These are phyloP conservation scores for Boletus semigastroideus DNA, from an alignment of 1,284 basidiomycete species.

Conservation along the genomic window DNA sequence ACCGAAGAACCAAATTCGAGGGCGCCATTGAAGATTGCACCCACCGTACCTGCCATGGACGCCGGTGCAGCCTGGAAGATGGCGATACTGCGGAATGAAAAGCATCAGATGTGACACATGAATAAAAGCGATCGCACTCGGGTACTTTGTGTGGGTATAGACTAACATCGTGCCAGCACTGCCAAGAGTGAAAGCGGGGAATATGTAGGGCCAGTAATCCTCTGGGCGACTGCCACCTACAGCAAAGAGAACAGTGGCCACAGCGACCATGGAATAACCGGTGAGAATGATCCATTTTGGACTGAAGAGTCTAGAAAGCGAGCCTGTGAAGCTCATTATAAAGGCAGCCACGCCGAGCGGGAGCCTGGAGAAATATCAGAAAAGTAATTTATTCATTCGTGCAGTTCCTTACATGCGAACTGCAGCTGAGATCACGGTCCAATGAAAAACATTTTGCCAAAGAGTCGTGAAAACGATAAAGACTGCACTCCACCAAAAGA, in stretches of 20 bases:
- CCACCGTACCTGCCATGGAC: slow-evolving; percentile 50
- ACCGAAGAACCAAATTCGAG: slow-evolving; percentile 53
- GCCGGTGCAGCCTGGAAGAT: slow-evolving; percentile 50
- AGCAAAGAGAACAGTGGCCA: slow-evolving; percentile 43
- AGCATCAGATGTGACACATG: background rate
- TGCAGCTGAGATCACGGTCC: slow-evolving; percentile 29
- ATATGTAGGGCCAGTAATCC: slow-evolving; percentile 45
- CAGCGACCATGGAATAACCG: slow-evolving; percentile 38
- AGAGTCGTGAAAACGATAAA: slow-evolving; percentile 2
- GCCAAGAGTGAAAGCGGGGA: slow-evolving; percentile 51
- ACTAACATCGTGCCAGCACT: slow-evolving; percentile 38
- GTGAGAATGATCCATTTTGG: slow-evolving; percentile 47
- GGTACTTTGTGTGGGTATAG: slow-evolving; percentile 38
- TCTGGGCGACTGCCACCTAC: slow-evolving; percentile 37
- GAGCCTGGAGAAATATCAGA: slow-evolving; percentile 33
- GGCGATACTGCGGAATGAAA: slow-evolving; percentile 41
- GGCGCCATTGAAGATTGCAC: slow-evolving; percentile 55
- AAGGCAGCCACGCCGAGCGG: slow-evolving; percentile 43
- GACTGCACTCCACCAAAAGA: background rate
- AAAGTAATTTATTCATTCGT: background rate
- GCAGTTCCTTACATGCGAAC: slow-evolving; percentile 31
- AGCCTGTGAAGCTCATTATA: slow-evolving; percentile 38
- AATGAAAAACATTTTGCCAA: background rate
- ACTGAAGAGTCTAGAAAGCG: slow-evolving; percentile 37
- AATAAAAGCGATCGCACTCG: slow-evolving; percentile 10